Evolutionary conservation across 2,329 filamentous ascomycete genomes (phyloP), one percentile per base, ranked within the genome.

Genomic region (Aspergillus eucalypticola): DNA sequence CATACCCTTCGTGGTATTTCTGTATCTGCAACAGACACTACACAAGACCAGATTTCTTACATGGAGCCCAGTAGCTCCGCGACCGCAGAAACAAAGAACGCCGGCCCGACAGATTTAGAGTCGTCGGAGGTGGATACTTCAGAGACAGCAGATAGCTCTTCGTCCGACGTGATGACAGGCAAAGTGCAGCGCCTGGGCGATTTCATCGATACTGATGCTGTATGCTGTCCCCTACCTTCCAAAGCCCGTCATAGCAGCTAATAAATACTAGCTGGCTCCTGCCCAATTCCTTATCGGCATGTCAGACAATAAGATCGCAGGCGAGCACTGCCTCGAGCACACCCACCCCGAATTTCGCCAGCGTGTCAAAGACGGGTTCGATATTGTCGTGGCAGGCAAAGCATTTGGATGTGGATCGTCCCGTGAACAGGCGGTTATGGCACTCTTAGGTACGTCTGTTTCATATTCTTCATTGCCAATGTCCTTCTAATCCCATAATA

Each of bases 381-480:
- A 75, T 17, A 65, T 82, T n/a, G 70, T 82, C 8, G 79, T 83
- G 0, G 81, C 79, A 0, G 79, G 79, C 0, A 75, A 78, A 50
- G 77, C 72, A 0, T 83, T 83, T 62, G 80, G 80, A 2, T 76
- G 75, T 54, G 81, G 80, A 6, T 81, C 79, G 0, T 80, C 77
- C 8, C 74, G 80, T 0, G 76, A 81, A 63, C 70, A 80, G 32
- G 80, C 81, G 1, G 76, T 79, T 2, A 72, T 67, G 49, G 78
- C 78, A 7, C 67, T 82, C 5, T 61, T 75, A 44, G 77, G 75
- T 68, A 60, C 44, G 54, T 23, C 8, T 2, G 3, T 19, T 8
- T 39, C n/a, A 19, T 2, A 19, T 8, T 39, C 23, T 15, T 11
- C 5, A 15, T 27, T n/a, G 8, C 11, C 8, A 2, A 2, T 19